Conservation (phyloP, 352 stramenopile genomes). For the Phytopythium sindhum region DNA sequence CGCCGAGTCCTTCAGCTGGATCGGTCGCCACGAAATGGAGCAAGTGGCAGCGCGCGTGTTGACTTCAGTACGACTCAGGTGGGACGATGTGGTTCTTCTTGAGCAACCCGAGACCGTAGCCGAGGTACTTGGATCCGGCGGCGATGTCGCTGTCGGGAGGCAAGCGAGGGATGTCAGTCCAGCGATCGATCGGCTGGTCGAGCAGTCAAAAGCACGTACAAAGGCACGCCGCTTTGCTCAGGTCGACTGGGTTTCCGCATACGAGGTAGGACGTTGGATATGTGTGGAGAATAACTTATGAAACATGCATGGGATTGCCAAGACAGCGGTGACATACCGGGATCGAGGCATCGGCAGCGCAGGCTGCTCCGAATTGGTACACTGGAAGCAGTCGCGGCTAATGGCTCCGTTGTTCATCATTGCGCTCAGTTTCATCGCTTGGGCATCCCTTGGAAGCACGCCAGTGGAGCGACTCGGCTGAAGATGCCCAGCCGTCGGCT, state of each 20-base stretch:
- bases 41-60: neutral
- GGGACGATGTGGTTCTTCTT: conserved; percentile 69
- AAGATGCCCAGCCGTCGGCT: conserved; percentile 4
- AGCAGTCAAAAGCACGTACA: neutral
- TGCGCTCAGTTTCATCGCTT: conserved; percentile 3
- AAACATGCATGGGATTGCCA: neutral
- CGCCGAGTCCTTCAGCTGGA: conserved; percentile 35
- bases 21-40: conserved; percentile 13
- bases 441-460: conserved; percentile 4
- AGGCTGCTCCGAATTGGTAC: conserved; percentile 18
- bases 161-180: neutral
- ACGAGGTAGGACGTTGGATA: neutral
- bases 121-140: conserved; percentile 68
- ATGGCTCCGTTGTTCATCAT: conserved; percentile 1
- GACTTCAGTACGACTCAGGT: conserved; percentile 13
- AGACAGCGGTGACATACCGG: neutral
- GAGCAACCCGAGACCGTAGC: conserved; percentile 68
- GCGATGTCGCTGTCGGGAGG: conserved; percentile 31
- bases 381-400: conserved; percentile 69
- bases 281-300: neutral
- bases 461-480: conserved; percentile 21
- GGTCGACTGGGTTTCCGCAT: neutral
- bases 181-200: neutral
- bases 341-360: neutral
- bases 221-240: neutral